A percentile compares a stretch with the other conserved stretches of the same genome.
These are phyloP conservation scores for Phlegmacium glaucopus DNA, from an alignment of 768 basidiomycete species.

Conservation along the genomic window DNA sequence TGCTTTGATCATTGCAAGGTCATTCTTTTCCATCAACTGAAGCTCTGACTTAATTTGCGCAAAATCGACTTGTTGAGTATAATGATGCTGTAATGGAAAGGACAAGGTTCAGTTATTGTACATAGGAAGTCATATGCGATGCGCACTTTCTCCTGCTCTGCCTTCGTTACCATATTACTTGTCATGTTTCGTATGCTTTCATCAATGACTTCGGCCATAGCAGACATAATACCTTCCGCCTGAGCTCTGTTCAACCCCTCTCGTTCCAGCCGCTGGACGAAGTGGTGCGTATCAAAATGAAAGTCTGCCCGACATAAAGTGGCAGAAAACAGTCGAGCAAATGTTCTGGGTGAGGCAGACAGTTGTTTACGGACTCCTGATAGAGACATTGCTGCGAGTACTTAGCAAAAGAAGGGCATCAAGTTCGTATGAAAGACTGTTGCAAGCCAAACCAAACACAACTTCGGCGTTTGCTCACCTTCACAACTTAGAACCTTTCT, in stretches of 20 bases:
- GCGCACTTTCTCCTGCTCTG: constrained; percentile 91
- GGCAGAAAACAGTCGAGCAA: constrained; percentile 27
- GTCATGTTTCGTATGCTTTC: constrained; percentile 97
- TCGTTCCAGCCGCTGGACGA: constrained; percentile 85
- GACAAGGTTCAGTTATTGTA: not conserved
- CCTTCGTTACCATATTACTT: constrained; percentile 91
- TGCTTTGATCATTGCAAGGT: constrained; percentile 90
- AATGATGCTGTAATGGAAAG: constrained; percentile 60
- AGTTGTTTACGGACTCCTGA: not conserved
- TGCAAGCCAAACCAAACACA: constrained; percentile 14
- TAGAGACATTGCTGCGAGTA: too few species aligned
- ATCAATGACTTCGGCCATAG: constrained; percentile 96
- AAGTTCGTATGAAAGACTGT: constrained; percentile 9
- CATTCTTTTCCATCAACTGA: constrained; percentile 95
- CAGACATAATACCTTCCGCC: constrained; percentile 96
- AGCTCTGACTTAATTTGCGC: constrained; percentile 95
- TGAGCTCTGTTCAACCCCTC: constrained; percentile 89
- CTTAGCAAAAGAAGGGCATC: too few species aligned
- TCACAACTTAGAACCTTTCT: not conserved
- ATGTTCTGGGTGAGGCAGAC: constrained; percentile 6
- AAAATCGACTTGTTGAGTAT: constrained; percentile 96
- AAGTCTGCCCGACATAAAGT: constrained; percentile 40
- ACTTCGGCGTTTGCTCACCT: not conserved
- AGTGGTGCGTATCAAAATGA: constrained; percentile 95
- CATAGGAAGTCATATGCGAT: not conserved